These are phyloP conservation scores for Fistulifera solaris DNA, from an alignment of 108 stramenopile genomes.

Conservation along the genomic window DNA sequence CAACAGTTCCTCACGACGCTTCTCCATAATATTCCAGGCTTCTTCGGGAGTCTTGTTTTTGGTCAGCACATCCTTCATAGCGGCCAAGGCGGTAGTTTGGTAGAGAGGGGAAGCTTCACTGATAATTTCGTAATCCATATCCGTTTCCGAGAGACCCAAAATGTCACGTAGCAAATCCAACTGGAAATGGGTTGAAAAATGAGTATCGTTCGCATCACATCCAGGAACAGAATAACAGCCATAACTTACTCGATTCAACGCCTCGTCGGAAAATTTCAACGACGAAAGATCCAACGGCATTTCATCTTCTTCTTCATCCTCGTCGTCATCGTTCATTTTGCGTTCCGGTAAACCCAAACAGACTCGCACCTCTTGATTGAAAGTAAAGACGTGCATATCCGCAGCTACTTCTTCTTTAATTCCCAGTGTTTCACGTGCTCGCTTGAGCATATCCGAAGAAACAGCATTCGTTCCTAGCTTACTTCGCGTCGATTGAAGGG, in stretches of 20 bases:
- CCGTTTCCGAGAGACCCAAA: slow-evolving; percentile 49
- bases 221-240: background rate
- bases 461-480: slow-evolving; percentile 69
- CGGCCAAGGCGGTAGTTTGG: slow-evolving; percentile 46
- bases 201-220: slow-evolving; percentile 1
- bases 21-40: slow-evolving; percentile 60
- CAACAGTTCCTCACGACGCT: slow-evolving; percentile 56
- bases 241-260: slow-evolving; percentile 51
- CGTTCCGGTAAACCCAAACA: slow-evolving; percentile 36
- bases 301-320: slow-evolving; percentile 14
- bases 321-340: slow-evolving; percentile 20
- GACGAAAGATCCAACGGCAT: slow-evolving; percentile 17
- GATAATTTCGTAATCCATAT: slow-evolving; percentile 52
- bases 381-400: slow-evolving; percentile 62
- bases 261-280: slow-evolving; percentile 54
- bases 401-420: slow-evolving; percentile 52
- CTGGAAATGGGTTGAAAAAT: slow-evolving; percentile 17
- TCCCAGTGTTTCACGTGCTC: slow-evolving; percentile 66
- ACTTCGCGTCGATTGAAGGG: slow-evolving; percentile 50
- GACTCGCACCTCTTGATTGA: slow-evolving; percentile 55
- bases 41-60: slow-evolving; percentile 36
- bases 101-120: slow-evolving; percentile 52
- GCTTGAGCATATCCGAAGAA: slow-evolving; percentile 52
- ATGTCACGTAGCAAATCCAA: slow-evolving; percentile 60
- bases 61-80: slow-evolving; percentile 44